Evolutionary conservation across 257 asterid species (phyloP).

Genomic region (Buddleja alternifolia): DNA sequence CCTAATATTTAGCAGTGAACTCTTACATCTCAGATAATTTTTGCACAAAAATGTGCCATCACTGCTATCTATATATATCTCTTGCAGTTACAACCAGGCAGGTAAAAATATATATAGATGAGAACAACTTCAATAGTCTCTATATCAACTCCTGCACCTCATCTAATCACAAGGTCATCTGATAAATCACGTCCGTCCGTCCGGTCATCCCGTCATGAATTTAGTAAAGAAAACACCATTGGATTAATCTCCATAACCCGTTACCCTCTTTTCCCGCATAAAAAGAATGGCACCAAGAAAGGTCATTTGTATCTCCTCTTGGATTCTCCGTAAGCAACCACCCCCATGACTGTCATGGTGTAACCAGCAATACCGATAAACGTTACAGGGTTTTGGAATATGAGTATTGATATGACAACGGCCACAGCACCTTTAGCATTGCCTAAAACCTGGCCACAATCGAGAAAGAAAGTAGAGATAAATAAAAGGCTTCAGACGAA

Average conservation of each 20-base stretch:
- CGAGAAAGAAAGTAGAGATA: not conserved
- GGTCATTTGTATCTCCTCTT: constrained; percentile 81
- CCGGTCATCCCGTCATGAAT: constrained; percentile 13
- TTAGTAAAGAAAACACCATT: not conserved
- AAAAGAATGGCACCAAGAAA: not conserved
- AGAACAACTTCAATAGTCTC: constrained; percentile 31
- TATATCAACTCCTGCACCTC: constrained; percentile 5
- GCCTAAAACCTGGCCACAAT: constrained; percentile 72
- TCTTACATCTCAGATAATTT: constrained; percentile 8
- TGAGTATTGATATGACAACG: constrained; percentile 90
- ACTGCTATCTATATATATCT: not conserved
- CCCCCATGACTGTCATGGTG: constrained; percentile 93
- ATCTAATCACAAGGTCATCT: constrained; percentile 22
- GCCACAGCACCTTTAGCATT: constrained; percentile 99
- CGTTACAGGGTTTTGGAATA: constrained; percentile 90
- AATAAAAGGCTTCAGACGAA: constrained; percentile 9
- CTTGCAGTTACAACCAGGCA: constrained; percentile 16
- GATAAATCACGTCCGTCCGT: constrained; percentile 2
- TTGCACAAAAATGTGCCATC: constrained; percentile 27
- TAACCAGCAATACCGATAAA: constrained; percentile 90
- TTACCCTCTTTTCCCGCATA: not conserved
- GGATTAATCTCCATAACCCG: constrained; percentile 9
- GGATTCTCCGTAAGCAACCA: constrained; percentile 94
- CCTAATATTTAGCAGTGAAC: not conserved
- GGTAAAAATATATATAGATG: constrained; percentile 16